Base-by-base conservation (phyloP, 345 rosid species). In the Salix koriyanagi region DNA sequence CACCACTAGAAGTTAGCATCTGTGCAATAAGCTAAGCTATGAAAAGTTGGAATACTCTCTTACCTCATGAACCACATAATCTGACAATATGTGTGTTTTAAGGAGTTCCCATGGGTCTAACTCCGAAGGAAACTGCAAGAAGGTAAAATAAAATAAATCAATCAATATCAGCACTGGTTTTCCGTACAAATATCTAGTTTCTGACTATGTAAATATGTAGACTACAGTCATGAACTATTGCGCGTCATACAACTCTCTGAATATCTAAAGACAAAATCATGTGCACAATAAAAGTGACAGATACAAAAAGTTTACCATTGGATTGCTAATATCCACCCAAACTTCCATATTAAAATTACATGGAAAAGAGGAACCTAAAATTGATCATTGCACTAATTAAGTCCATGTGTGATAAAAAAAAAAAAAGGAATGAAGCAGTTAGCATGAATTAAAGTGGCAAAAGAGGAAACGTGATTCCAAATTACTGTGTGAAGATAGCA, bases 11-110 rank as follows among this genome's bases (percentile, higher is more conserved):
- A 44, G 36, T 32, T 19, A 42, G 65, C 61, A n/a, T 54, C 42
- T 18, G 58, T 41, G 58, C 54, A 70, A 32, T 39, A 70, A 30
- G 18, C 30, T 28, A 71, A 67, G 58, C 52, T 62, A 75, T 19
- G 60, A 77, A 79, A 58, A 65, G 16, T n/a, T 46, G 67, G 70
- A 72, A 73, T 36, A 44, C 67, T 60, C 60, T 64, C 66, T 83
- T 85, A 91, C 99, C 96, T 95, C 97, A 66, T 86, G 89, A 78
- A 83, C 89, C 76, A 90, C 78, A 83, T 93, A 93, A 85, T 95
- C 99, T 23, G 94, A 83, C 74, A 91, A 85, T 75, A 95, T 84
- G 77, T 93, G 97, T 82, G 90, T 87, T 78, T 88, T 92, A 67
- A 95, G 89, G 61, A 85, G 74, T 83, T 88, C 87, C 99, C 97